phyloP scores from a whole-genome alignment of 768 basidiomycete species.

The Kockovaella imperatae region DNA sequence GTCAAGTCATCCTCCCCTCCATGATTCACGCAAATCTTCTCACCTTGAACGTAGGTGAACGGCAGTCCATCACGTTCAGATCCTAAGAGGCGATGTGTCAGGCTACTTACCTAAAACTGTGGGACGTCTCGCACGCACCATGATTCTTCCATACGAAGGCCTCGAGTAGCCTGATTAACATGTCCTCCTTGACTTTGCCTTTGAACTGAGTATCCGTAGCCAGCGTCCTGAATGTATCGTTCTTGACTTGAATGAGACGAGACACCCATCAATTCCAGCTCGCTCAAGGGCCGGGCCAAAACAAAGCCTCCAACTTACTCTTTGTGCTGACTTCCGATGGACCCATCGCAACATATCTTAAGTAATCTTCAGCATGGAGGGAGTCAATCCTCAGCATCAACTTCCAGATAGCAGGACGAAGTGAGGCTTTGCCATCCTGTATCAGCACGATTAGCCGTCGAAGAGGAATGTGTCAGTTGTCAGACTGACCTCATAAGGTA shows the following conservation, averaged over 20 bases:
- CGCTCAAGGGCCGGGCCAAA: neutral
- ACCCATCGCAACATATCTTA: conserved; percentile 38
- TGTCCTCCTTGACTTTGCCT: conserved; percentile 90
- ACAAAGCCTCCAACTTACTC: no score
- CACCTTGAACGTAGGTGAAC: conserved; percentile 89
- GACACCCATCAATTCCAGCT: neutral
- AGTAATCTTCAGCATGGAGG: conserved; percentile 57
- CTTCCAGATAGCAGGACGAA: conserved; percentile 65
- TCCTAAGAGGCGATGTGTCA: conserved; percentile 4
- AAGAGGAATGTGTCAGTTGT: neutral
- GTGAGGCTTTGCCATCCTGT: conserved; percentile 17
- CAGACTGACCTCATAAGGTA: conserved; percentile 1
- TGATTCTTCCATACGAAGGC: conserved; percentile 94
- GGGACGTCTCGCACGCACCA: conserved; percentile 50
- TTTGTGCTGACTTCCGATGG: conserved; percentile 42
- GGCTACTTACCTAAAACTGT: neutral
- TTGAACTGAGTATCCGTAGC: conserved; percentile 98
- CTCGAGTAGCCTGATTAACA: conserved; percentile 90
- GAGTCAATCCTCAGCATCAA: conserved; percentile 76
- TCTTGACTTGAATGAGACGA: conserved; percentile 60
- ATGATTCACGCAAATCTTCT: no score
- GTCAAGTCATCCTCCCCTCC: no score
- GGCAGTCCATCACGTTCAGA: conserved; percentile 42
- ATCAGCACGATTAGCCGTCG: neutral
- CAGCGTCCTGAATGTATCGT: conserved; percentile 92